Conservation (phyloP, 169 alveolate genomes). For the Plasmodium gonderi region DNA sequence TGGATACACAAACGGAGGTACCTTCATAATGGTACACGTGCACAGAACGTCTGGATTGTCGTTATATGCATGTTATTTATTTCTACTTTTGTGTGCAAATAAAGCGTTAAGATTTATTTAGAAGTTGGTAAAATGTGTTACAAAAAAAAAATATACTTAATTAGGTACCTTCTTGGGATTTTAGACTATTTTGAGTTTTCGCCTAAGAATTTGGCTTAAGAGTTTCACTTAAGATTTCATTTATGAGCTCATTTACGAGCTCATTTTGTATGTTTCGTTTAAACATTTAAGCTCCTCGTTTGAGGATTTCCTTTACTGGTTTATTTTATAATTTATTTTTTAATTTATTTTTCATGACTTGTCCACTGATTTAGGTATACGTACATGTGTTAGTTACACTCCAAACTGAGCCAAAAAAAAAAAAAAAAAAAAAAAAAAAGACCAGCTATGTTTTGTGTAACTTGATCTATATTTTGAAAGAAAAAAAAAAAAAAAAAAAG, state of each 20-base stretch:
- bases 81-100: background rate
- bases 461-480: constrained; percentile 37
- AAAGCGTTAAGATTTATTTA: background rate
- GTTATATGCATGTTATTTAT: background rate
- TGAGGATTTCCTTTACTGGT: background rate
- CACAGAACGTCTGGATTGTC: background rate
- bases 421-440: constrained; percentile 32
- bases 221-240: background rate
- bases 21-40: background rate
- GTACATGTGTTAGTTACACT: background rate
- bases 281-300: background rate
- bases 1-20: background rate
- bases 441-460: constrained; percentile 18
- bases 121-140: background rate
- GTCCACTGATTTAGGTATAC: background rate
- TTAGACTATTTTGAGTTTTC: background rate
- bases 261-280: background rate
- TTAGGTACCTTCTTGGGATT: background rate
- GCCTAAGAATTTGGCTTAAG: background rate
- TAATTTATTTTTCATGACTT: constrained; percentile 4
- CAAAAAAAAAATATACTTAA: background rate
- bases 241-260: background rate
- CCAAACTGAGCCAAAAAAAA: constrained; percentile 10
- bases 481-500: constrained; percentile 28
- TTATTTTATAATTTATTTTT: background rate